Evolutionary conservation across 2,329 filamentous ascomycete genomes (phyloP).

Genomic region (Penicillium hesseltinei): DNA sequence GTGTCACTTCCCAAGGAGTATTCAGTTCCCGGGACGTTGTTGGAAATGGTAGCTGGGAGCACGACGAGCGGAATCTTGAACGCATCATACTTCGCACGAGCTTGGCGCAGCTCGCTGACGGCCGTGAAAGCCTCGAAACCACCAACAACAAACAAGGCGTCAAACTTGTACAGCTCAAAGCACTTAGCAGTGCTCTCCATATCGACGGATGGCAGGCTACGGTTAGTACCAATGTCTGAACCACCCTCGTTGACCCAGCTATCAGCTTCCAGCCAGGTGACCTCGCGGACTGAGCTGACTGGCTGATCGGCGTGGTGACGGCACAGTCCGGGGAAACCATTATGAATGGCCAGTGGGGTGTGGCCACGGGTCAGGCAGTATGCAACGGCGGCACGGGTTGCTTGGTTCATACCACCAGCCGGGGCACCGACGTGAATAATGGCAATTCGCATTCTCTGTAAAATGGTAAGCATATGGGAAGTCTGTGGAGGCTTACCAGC

Average conservation of each 20-base stretch:
- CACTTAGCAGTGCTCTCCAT: constrained; percentile 78
- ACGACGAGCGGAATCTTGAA: constrained; percentile 91
- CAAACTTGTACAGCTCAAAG: constrained; percentile 82
- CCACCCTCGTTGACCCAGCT: constrained; percentile 94
- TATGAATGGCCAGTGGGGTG: constrained; percentile 87
- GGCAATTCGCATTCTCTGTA: constrained; percentile 80
- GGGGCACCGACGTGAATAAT: constrained; percentile 97
- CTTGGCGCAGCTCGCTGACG: constrained; percentile 80
- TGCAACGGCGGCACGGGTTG: constrained; percentile 85
- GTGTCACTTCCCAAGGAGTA: constrained; percentile 97
- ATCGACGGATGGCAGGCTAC: constrained; percentile 84
- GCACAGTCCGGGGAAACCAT: constrained; percentile 91
- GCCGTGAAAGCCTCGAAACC: constrained; percentile 97
- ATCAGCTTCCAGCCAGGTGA: constrained; percentile 92
- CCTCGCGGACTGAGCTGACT: constrained; percentile 75
- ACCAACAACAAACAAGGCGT: constrained; percentile 87
- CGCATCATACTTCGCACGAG: constrained; percentile 71
- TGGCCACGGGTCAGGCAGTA: constrained; percentile 93
- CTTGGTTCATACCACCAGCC: constrained; percentile 97
- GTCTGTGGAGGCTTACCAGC: too few species aligned
- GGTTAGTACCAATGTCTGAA: constrained; percentile 97
- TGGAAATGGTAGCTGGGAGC: constrained; percentile 94
- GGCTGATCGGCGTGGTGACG: constrained; percentile 85
- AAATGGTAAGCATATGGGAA: constrained; percentile 28
- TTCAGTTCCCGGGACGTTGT: constrained; percentile 97